Evolutionary conservation across 2,329 filamentous ascomycete species (phyloP).

Genomic region (Botrytis aclada): DNA sequence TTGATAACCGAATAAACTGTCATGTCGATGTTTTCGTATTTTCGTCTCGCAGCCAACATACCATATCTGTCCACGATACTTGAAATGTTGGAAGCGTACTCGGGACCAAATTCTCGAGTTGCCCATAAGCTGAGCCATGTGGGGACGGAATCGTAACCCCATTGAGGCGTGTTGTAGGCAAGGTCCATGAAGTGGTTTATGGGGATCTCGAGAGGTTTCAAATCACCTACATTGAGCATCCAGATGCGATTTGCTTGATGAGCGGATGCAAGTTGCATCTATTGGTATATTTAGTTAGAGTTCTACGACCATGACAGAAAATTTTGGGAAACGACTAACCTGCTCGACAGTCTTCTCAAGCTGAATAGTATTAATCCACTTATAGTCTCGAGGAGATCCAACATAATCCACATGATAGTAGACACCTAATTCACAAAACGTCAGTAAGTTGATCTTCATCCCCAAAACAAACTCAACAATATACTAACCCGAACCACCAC

Average conservation of each 20-base stretch:
- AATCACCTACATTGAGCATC: slow-evolving; percentile 63
- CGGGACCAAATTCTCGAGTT: slow-evolving; percentile 53
- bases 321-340: slow-evolving; percentile 36
- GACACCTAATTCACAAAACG: slow-evolving; percentile 39
- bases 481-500: slow-evolving; percentile 54
- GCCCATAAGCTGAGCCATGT: slow-evolving; percentile 58
- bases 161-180: slow-evolving; percentile 60
- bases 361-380: slow-evolving; percentile 65
- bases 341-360: slow-evolving; percentile 60
- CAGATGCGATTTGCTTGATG: slow-evolving; percentile 54
- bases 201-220: slow-evolving; percentile 60
- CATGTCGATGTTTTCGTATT: slow-evolving; percentile 60
- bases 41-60: slow-evolving; percentile 55
- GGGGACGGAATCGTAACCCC: slow-evolving; percentile 53
- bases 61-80: slow-evolving; percentile 55
- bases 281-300: not conserved
- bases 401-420: slow-evolving; percentile 61
- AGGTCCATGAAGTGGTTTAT: slow-evolving; percentile 67
- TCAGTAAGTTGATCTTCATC: not conserved
- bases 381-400: slow-evolving; percentile 48
- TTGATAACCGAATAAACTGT: slow-evolving; percentile 59
- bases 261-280: slow-evolving; percentile 61
- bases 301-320: not conserved
- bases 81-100: slow-evolving; percentile 48
- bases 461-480: not conserved